Percentiles rank a stretch among this genome's conserved stretches.
Evolutionary conservation across 2,329 filamentous ascomycete species (phyloP).

Genomic region (Ascochyta pisi): DNA sequence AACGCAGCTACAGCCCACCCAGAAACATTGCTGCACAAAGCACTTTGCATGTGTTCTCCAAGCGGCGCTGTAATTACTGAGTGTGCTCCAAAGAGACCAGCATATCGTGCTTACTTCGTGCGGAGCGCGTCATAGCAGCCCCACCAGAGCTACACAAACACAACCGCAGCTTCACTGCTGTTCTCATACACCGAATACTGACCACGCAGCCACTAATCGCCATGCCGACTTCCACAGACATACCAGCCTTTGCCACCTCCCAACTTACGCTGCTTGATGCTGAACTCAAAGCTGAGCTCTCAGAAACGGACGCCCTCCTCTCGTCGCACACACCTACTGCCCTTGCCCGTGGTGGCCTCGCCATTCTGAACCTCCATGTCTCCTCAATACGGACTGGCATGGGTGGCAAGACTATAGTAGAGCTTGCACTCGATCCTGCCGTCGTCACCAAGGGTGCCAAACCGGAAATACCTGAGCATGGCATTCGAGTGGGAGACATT

Average conservation of each 20-base stretch:
- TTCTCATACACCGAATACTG: conserved; percentile 4
- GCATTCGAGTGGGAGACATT: conserved; percentile 77
- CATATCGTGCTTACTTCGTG: neutral
- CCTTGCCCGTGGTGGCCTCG: conserved; percentile 78
- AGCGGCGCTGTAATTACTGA: too few species aligned
- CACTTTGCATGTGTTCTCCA: too few species aligned
- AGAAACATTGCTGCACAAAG: too few species aligned
- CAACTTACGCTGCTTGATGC: conserved; percentile 74
- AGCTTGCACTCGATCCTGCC: conserved; percentile 77
- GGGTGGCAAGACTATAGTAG: conserved; percentile 88
- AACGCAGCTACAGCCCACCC: too few species aligned
- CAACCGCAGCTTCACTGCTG: neutral
- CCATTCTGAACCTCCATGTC: conserved; percentile 77
- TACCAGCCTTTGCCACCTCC: conserved; percentile 71
- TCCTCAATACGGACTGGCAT: conserved; percentile 83
- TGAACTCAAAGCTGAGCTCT: conserved; percentile 76
- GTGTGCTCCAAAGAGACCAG: too few species aligned
- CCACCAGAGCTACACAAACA: conserved; percentile 13
- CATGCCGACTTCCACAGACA: conserved; percentile 54
- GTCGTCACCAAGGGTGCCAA: conserved; percentile 56
- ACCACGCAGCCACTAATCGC: conserved; percentile 1
- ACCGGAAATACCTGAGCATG: conserved; percentile 74
- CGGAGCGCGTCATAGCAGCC: conserved; percentile 16
- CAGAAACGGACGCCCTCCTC: conserved; percentile 72
- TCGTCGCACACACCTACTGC: conserved; percentile 70